phyloP scores from a whole-genome alignment of 495 filamentous ascomycete genomes.

The Barbatosphaeria neglecta region DNA sequence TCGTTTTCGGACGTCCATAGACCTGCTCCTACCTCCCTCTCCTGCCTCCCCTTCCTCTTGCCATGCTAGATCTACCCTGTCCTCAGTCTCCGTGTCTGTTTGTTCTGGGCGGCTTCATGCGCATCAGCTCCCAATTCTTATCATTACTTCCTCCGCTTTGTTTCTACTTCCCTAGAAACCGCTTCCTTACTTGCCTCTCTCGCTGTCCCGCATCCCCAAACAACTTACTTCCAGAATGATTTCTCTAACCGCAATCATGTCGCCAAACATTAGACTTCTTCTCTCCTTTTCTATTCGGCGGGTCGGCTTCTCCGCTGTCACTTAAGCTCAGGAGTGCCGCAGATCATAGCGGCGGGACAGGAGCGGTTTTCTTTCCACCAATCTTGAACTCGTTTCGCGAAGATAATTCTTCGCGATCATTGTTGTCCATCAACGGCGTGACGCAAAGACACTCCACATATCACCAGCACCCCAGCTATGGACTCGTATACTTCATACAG shows the following conservation, averaged over 20 bases:
- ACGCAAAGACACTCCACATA: too few species aligned
- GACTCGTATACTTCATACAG: constrained; percentile 36
- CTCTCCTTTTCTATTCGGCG: constrained; percentile 10
- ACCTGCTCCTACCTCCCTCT: constrained; percentile 9
- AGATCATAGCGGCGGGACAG: constrained; percentile 11
- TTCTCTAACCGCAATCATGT: constrained; percentile 41
- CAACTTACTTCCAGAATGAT: constrained; percentile 20
- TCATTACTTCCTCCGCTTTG: constrained; percentile 9
- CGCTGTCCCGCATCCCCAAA: too few species aligned
- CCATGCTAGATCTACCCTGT: constrained; percentile 6
- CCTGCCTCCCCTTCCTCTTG: constrained; percentile 7
- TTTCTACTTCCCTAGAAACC: constrained; percentile 10
- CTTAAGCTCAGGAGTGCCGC: background rate
- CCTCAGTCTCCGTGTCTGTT: constrained; percentile 12
- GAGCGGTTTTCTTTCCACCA: too few species aligned
- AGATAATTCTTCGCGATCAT: background rate
- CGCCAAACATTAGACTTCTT: constrained; percentile 32
- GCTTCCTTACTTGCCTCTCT: constrained; percentile 15
- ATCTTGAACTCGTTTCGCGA: background rate
- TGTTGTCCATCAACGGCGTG: background rate
- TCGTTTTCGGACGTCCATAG: constrained; percentile 9
- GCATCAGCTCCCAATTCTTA: constrained; percentile 11
- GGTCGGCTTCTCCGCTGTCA: background rate
- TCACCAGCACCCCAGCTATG: constrained; percentile 20
- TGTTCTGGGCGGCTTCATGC: constrained; percentile 15